Evolutionary conservation across 176 grass and related monocot genomes (phyloP), one percentile per base, ranked within the genome.

Genomic region (Oryza meridionalis): DNA sequence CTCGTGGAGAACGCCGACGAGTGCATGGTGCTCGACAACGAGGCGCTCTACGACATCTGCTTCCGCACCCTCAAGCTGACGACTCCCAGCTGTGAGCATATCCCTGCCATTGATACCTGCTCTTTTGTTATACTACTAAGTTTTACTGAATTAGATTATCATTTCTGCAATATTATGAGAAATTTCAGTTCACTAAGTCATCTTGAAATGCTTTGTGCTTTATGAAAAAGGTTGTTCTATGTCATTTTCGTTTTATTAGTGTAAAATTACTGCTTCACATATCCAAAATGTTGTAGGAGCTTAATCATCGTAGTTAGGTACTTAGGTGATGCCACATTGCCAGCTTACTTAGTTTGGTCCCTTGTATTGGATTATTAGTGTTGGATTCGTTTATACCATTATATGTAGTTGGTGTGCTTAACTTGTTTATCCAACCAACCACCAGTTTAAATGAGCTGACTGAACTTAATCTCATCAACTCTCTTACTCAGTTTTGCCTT

Each of bases 1-100:
- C 86, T 96, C 76, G 91, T 96, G 59, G 91, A 96, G 86, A 96
- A 96, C 73, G 94, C 91, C 16, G 94, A 96, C 11, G 94, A 96
- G 69, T 93, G 91, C 84, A 96, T 96, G 94, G 94, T 96, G 71
- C 86, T 96, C 0, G 93, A 96, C 67, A 96, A 96, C 5, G 93
- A 96, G 77, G 93, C 93, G 2, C 90, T 96, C 62, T 96, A 96
- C 5, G 90, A 96, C 50, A 96, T 91, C 59, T 96, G 94, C 88
- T 96, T 96, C 83, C 82, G 88, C 61, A 96, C 94, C 3, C 91
- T 96, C 35, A 96, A 96, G 86, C 88, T 96, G 27, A 91, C 88
- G 22, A 96, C 88, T n/a, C 94, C 94, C n/a, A 93, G 88, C 72
- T 96, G 94, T 96, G 87, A 81, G 92, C 62, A 70, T 11, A 78